Evolutionary conservation across 176 grass and related monocot species (phyloP).

Genomic region (Typha latifolia): DNA sequence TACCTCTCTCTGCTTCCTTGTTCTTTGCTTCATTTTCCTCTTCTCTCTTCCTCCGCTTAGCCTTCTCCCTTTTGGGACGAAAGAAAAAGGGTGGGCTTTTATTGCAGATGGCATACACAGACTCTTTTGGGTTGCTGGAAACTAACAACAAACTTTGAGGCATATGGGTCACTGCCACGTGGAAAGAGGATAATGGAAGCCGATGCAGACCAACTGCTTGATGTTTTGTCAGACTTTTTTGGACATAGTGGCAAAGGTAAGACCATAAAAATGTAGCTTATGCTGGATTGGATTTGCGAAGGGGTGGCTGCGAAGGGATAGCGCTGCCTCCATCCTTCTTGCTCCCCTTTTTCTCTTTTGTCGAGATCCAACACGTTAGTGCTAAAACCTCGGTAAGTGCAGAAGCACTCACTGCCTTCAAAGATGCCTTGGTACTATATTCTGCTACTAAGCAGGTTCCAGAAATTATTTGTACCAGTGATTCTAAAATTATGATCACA

Average conservation of each 20-base stretch:
- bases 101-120: neutral
- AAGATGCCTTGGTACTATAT: no score
- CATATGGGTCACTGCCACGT: neutral
- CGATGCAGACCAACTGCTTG: neutral
- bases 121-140: neutral
- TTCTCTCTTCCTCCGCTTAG: neutral
- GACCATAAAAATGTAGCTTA: no score
- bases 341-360: no score
- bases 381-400: no score
- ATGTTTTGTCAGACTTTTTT: neutral
- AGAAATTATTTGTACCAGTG: no score
- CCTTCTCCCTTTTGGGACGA: neutral
- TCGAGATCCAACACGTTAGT: no score
- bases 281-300: neutral
- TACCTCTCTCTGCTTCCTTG: slow-evolving; percentile 62
- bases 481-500: no score
- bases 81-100: neutral
- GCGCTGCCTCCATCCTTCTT: no score
- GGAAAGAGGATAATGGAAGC: neutral
- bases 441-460: no score
- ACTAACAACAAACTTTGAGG: neutral
- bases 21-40: slow-evolving; percentile 20
- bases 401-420: no score
- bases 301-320: neutral
- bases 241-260: no score